Base-by-base conservation (phyloP, 257 asterid species). In the Ballota nigra region DNA sequence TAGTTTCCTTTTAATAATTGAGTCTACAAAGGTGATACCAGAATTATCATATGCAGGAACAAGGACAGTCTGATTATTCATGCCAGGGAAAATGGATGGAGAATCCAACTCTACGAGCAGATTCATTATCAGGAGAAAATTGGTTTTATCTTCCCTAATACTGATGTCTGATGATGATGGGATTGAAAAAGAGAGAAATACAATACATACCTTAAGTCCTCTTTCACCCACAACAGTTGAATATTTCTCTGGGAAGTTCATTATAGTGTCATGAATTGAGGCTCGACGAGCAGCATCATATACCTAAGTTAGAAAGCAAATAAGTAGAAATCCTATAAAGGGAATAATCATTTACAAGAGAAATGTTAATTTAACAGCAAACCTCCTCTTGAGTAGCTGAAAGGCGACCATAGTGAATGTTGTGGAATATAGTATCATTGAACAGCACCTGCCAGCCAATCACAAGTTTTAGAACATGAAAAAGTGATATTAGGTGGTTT, bases 201-300 rank as follows among this genome's bases (percentile, higher is more conserved):
- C 55, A 68, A 66, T 40, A 33, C 70, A 79, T 75, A 95, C 99
- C 95, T 95, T 95, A 58, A 95, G 98, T 63, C 99, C 99, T 80
- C 99, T 91, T 88, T 95, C 99, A 80, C 99, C 99, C 7, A 95
- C 99, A 63, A 88, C 76, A 53, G 99, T 95, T 7, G 86, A 83
- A 80, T 95, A 95, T 55, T 84, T 84, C 34, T 83, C 87, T 0
- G 98, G 99, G 79, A 95, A 95, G 18, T 79, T 95, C 96, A 92
- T 84, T 77, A 95, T 89, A 47, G 99, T 91, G 68, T 92, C 94
- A 71, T 95, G 99, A 81, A 95, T 95, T 12, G 98, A 86, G 31
- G 99, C 99, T 73, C 77, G 84, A 47, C 92, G 93, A 79, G 99
- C 98, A n/a, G 99, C 99, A 72, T 83, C 90, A 74, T 88, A 83